Evolutionary conservation across 2,329 filamentous ascomycete species (phyloP), one percentile per base, ranked within the genome.

Genomic region (Thermomyces lanuginosus): DNA sequence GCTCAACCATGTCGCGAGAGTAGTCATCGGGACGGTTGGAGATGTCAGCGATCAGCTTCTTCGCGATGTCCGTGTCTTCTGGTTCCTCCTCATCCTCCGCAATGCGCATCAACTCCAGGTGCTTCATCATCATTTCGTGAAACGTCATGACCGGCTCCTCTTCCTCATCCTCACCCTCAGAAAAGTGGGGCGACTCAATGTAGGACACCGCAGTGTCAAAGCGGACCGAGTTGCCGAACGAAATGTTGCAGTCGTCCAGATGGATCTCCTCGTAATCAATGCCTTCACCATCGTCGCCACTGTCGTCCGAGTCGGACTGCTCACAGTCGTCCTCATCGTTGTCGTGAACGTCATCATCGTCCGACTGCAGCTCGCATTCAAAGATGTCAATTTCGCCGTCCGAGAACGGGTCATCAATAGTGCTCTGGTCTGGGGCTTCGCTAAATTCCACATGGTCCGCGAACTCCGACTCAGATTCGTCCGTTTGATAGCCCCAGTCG

Each of bases 401-500:
- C 10, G 24, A 27, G 22, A 31, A 33, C 7, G 27, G 25, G 13
- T 33, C 27, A 21, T 36, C 33, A 28, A 13, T 28, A 15, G 21
- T 25, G 22, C 24, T 25, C 21, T 28, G 21, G 16, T 19, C 16
- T 8, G 22, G 19, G 22, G 22, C 24, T 6, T 24, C 18, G 10
- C 26, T 33, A 5, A 27, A 34, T 8, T 39, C 34, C 17, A 36
- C 27, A 26, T 31, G 28, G 12, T 33, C 24, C n/a, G 28, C 27
- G 19, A 24, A 43, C 13, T 45, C 49, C 11, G 32, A 36, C 20
- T 46, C 46, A 23, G 46, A 46, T 11, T 32, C 41, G 28, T 51
- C 49, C 5, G 51, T 48, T 22, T 44, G 49, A 32, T 55, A 55
- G 16, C 49, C 51, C n/a, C 50, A 52, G 30, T 53, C 50, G 3